A percentile compares a stretch with the other conserved stretches of the same genome.
Evolutionary conservation across 805 yeast species (phyloP).

Genomic region (Maudiozyma serrabonitensis): DNA sequence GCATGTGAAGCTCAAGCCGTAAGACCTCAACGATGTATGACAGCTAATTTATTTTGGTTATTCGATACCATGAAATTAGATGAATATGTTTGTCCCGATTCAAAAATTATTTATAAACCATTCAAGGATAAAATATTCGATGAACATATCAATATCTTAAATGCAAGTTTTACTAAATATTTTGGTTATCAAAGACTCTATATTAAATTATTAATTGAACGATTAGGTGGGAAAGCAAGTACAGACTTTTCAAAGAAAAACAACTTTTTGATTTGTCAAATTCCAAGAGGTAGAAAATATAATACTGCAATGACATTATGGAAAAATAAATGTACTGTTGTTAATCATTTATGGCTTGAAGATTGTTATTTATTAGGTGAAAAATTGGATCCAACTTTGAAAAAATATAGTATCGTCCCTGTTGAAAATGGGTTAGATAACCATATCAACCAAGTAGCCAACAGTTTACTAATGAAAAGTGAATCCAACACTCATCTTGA

Average conservation of each 20-base stretch:
- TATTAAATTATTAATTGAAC: slow-evolving; percentile 48
- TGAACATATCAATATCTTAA: slow-evolving; percentile 35
- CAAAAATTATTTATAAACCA: slow-evolving; percentile 63
- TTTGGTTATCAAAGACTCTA: slow-evolving; percentile 76
- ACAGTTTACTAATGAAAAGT: neutral
- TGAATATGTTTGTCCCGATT: slow-evolving; percentile 45
- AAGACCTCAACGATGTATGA: slow-evolving; percentile 13
- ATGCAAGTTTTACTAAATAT: slow-evolving; percentile 66
- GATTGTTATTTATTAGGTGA: slow-evolving; percentile 1
- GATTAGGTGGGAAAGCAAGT: slow-evolving; percentile 70
- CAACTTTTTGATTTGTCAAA: slow-evolving; percentile 62
- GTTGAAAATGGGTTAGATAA: neutral
- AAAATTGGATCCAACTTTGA: neutral
- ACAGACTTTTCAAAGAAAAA: slow-evolving; percentile 51
- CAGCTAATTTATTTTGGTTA: slow-evolving; percentile 70
- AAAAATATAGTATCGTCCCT: neutral
- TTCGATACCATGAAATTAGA: slow-evolving; percentile 49
- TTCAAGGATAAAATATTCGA: slow-evolving; percentile 37
- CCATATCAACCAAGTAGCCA: neutral
- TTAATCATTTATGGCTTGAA: slow-evolving; percentile 84
- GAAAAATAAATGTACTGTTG: slow-evolving; percentile 38
- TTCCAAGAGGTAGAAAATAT: slow-evolving; percentile 61
- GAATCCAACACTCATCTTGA: too few species aligned
- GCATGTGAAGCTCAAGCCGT: neutral
- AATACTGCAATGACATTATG: slow-evolving; percentile 59